Evolutionary conservation across 2,329 filamentous ascomycete genomes (phyloP), one percentile per base, ranked within the genome.

Genomic region (Colletotrichum sp.): DNA sequence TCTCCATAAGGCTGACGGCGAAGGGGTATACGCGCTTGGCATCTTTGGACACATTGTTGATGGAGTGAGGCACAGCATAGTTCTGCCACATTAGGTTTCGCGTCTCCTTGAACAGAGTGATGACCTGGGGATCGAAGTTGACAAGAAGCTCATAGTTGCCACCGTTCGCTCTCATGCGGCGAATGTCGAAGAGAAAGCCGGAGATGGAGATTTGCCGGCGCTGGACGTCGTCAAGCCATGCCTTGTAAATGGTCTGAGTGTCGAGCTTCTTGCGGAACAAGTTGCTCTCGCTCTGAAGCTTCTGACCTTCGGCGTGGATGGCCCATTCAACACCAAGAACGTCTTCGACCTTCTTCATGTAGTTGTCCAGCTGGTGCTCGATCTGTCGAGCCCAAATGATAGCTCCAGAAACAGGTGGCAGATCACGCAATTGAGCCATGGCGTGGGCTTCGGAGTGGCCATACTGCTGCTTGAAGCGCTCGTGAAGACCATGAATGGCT

Each of bases 271-370:
- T 96, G 79, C 96, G 94, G 88, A 99, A 99, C 80, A 98, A 90
- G 78, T 94, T 94, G 82, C 97, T 96, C 85, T 99, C 97, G 72
- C 92, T 93, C 81, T 96, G 94, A 24, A 99, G 90, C 84, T 98
- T 98, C 82, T 98, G 95, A 2, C 97, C 97, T 82, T 99, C 97
- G 8, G 96, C 92, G 81, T 99, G 97, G 75, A 98, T 88, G 70
- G 94, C 93, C 97, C 97, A 99, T 79, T 98, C 96, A 72, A 95
- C 93, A 65, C 97, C 97, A 26, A 99, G 91, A 48, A 99, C 97
- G 79, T 98, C 95, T 83, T 98, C 97, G n/a, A 99, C 96, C 84
- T 98, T 98, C 82, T 96, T 95, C 96, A 99, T 98, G 84, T 99
- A 99, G 13, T 93, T 94, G 81, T 98, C 94, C 12, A 99, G 91